Percentiles rank a stretch among this genome's conserved stretches.
These are phyloP conservation scores for Magnolia officinalis DNA, from an alignment of 164 flowering plant species.

Conservation along the genomic window DNA sequence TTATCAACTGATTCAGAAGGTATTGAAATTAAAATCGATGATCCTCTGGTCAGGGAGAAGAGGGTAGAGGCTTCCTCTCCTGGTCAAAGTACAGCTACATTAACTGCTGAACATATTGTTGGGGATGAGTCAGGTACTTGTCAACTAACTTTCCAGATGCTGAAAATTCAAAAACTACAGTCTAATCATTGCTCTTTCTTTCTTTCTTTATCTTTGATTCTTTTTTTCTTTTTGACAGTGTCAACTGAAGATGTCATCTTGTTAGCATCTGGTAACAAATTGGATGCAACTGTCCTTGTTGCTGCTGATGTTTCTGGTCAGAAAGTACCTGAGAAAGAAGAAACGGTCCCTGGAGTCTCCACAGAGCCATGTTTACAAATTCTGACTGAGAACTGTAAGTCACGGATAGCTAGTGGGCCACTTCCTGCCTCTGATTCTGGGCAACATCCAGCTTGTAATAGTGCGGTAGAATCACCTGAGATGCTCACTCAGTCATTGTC, in stretches of 20 bases:
- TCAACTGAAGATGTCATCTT: background rate
- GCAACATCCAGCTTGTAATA: slow-evolving; percentile 4
- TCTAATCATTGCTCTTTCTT: background rate
- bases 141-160: background rate
- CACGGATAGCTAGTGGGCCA: background rate
- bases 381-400: background rate
- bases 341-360: slow-evolving; percentile 9
- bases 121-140: slow-evolving; percentile 25
- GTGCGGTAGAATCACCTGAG: slow-evolving; percentile 5
- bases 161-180: background rate
- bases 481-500: slow-evolving; percentile 9
- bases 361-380: background rate
- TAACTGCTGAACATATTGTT: slow-evolving; percentile 6
- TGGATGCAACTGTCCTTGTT: slow-evolving; percentile 6
- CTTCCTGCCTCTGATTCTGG: slow-evolving; percentile 11
- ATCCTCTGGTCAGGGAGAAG: slow-evolving; percentile 15
- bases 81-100: slow-evolving; percentile 2
- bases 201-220: background rate
- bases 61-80: slow-evolving; percentile 14
- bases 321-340: slow-evolving; percentile 20
- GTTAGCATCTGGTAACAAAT: background rate
- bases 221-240: background rate
- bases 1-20: slow-evolving; percentile 13
- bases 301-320: slow-evolving; percentile 16
- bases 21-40: slow-evolving; percentile 18